Percentiles rank a stretch among this genome's conserved stretches.
These are phyloP conservation scores for Carallia pectinifolia DNA, from an alignment of 345 rosid genomes.

Conservation along the genomic window DNA sequence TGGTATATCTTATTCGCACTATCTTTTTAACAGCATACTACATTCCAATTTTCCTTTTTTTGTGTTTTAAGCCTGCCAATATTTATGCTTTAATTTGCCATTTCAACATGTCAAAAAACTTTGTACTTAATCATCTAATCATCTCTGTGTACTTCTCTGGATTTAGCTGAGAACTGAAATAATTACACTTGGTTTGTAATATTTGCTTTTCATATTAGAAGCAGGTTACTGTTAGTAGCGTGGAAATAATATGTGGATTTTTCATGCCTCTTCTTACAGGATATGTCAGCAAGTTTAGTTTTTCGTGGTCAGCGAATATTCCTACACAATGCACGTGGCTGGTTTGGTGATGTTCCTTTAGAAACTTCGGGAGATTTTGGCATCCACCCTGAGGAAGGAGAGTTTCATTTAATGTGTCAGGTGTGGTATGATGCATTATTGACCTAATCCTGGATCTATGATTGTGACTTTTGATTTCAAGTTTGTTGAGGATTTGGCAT, in stretches of 20 bases:
- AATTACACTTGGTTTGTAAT: not conserved
- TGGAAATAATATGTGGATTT: not conserved
- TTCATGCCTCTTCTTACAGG: constrained; percentile 41
- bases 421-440: constrained; percentile 32
- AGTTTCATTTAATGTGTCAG: constrained; percentile 98
- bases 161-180: not conserved
- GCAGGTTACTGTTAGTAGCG: constrained; percentile 1
- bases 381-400: constrained; percentile 97
- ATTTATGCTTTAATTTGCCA: not conserved
- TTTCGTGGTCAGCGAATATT: constrained; percentile 93
- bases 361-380: constrained; percentile 99
- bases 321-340: constrained; percentile 86
- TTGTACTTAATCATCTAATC: not conserved
- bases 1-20: not conserved
- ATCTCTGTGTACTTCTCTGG: too few species aligned
- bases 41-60: not conserved
- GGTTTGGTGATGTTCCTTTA: constrained; percentile 91
- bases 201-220: not conserved
- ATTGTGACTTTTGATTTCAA: constrained; percentile 3
- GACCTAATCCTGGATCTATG: not conserved
- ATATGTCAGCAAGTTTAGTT: constrained; percentile 75
- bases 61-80: not conserved
- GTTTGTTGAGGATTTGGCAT: constrained; percentile 1
- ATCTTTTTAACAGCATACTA: not conserved
- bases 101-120: not conserved